Base-by-base conservation (phyloP, 1,284 basidiomycete genomes). In the Malassezia psittaci region DNA sequence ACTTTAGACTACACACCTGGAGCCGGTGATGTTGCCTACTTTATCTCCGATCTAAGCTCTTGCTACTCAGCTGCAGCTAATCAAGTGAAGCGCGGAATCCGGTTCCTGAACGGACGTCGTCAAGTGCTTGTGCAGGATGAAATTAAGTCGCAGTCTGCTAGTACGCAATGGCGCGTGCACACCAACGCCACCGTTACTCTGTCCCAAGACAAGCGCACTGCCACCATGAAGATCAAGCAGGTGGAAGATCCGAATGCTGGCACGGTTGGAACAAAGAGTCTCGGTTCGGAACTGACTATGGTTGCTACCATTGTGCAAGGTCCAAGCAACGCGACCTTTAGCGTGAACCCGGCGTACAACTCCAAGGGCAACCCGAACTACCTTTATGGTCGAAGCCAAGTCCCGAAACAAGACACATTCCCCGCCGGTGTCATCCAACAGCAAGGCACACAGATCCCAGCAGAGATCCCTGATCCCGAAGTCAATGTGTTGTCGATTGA, bases 151-250 rank as follows among this genome's bases (percentile, higher is more conserved):
- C 60, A 60, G 15, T 57, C 54, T 51, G 64, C 52, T 45, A 39
- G 57, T 40, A 77, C 91, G 54, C 81, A 85, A 79, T 96, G 93
- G 93, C 83, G 90, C 47, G 88, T 90, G 80, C 91, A 99, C 77
- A 96, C 94, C 59, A 98, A 93, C 70, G 86, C 84, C 37, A 83
- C 83, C 5, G 67, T 77, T 47, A 48, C 67, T 1, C 48, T 74
- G 43, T 72, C 72, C 21, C 9, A 59, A 5, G 70, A 75, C 50
- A 65, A 65, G 48, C 61, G 72, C 36, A 84, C 83, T 1, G 85
- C 84, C 2, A 85, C 83, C 1, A 78, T 91, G 58, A 76, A 74
- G 15, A 80, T 87, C 54, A 77, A 81, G 68, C 82, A 80, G 10
- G 61, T 79, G 40, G 61, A 72, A 13, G 76, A 77, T 50, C 79